Percentiles rank a stretch among this genome's conserved stretches.
Conservation (phyloP, 805 yeast species). For the Kluyveromyces aestuarii region DNA sequence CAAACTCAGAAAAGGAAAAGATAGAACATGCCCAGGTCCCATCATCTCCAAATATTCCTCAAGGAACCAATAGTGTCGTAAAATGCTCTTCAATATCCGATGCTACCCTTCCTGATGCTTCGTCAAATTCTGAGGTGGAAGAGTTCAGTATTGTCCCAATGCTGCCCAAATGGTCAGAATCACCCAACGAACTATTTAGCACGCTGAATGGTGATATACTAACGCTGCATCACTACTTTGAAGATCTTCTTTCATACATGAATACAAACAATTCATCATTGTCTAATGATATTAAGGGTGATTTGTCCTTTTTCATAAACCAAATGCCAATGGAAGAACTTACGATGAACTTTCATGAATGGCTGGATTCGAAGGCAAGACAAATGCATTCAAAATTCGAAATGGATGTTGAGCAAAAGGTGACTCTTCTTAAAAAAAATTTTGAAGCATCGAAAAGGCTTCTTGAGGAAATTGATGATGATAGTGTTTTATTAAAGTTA, state of each 20-base stretch:
- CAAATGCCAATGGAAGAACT: slow-evolving; percentile 65
- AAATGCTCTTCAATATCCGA: not conserved
- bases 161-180: not conserved
- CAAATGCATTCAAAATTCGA: slow-evolving; percentile 40
- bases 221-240: slow-evolving; percentile 17
- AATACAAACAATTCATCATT: slow-evolving; percentile 19
- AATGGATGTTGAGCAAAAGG: slow-evolving; percentile 42
- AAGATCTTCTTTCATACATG: slow-evolving; percentile 19
- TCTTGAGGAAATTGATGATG: slow-evolving; percentile 10
- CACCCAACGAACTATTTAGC: not conserved
- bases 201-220: not conserved
- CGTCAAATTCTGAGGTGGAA: not conserved
- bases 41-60: not conserved
- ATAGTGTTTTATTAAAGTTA: slow-evolving; percentile 9
- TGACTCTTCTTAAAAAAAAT: slow-evolving; percentile 30
- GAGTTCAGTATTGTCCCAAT: not conserved
- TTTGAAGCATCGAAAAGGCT: slow-evolving; percentile 9
- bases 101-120: not conserved
- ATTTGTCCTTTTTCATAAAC: slow-evolving; percentile 50
- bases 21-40: not conserved
- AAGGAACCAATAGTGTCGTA: not conserved
- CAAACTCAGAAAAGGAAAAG: not conserved
- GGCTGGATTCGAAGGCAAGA: slow-evolving; percentile 47
- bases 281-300: slow-evolving; percentile 55
- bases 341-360: slow-evolving; percentile 58